Base-by-base conservation (phyloP, 495 filamentous ascomycete genomes). In the Trypethelium eluteriae region DNA sequence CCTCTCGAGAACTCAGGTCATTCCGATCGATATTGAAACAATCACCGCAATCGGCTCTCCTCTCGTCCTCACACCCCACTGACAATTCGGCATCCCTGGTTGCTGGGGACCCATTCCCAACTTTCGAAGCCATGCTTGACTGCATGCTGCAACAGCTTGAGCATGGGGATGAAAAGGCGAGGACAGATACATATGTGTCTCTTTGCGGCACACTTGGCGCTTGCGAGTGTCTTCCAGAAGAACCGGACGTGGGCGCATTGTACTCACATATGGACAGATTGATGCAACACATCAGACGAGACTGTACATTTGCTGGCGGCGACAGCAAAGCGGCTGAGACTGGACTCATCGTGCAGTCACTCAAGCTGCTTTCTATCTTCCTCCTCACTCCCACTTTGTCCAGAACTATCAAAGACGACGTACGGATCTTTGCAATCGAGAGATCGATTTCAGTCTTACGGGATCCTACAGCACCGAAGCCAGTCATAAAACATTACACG, bases 11-110 rank as follows among this genome's bases (percentile, higher is more conserved):
- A 62, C 81, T 80, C 41, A 91, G 87, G 72, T 85, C 89, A 12
- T 70, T 85, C 35, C 96, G 93, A 72, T 93, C 92, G 2, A 97
- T 98, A 65, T 82, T 98, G 61, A 98, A 98, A 75, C 74, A 78
- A 66, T 72, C 77, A 76, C 75, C 49, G 70, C 70, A 56, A 67
- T 69, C 62, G 53, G 61, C 66, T n/a, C 70, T 64, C 18, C 53
- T 32, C 36, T 18, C 53, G 18, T 59, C 53, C 32, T 32, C 53
- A 59, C 25, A 59, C 6, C 36, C 32, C 25, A 32, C 5, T 9
- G 5, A 14, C 11, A 2, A 5, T 36, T 59, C 53, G n/a, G 36
- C 53, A 18, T 59, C 76, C 74, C 62, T 68, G 78, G 53, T 74
- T 44, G 16, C 70, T 80, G 59, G 65, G 72, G 70, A 77, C 71